phyloP scores from a whole-genome alignment of 495 filamentous ascomycete species.

The Talaromyces thailandensis region DNA sequence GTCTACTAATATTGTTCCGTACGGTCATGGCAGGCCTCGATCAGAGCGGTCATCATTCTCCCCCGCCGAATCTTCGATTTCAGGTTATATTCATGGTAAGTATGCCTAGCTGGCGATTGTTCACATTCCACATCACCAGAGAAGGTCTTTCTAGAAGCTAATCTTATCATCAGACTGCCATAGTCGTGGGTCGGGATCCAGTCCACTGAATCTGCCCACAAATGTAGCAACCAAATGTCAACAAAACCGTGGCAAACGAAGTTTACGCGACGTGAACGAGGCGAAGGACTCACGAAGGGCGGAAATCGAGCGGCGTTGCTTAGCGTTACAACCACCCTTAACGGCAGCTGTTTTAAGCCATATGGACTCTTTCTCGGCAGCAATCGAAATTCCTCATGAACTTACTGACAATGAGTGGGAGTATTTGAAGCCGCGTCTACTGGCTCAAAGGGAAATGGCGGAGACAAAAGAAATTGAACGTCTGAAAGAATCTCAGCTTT shows the following conservation, averaged over 20 bases:
- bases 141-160: neutral
- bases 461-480: constrained; percentile 44
- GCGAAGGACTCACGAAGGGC: constrained; percentile 48
- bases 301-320: constrained; percentile 61
- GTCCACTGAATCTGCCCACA: neutral
- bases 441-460: constrained; percentile 51
- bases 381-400: constrained; percentile 53
- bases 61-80: neutral
- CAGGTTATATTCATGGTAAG: neutral
- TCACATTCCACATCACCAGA: neutral
- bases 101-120: neutral
- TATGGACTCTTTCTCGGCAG: constrained; percentile 61
- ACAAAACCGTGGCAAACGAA: constrained; percentile 24
- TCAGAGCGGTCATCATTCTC: neutral
- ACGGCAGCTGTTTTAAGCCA: constrained; percentile 46
- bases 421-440: constrained; percentile 52
- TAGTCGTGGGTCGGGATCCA: neutral
- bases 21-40: neutral
- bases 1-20: neutral
- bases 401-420: constrained; percentile 59
- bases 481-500: constrained; percentile 24
- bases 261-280: constrained; percentile 37
- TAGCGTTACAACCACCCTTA: constrained; percentile 53
- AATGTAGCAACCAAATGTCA: neutral
- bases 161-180: neutral